A percentile compares a stretch with the other conserved stretches of the same genome.
Evolutionary conservation across 2,329 filamentous ascomycete species (phyloP).

Genomic region (Elsinoe fawcettii): DNA sequence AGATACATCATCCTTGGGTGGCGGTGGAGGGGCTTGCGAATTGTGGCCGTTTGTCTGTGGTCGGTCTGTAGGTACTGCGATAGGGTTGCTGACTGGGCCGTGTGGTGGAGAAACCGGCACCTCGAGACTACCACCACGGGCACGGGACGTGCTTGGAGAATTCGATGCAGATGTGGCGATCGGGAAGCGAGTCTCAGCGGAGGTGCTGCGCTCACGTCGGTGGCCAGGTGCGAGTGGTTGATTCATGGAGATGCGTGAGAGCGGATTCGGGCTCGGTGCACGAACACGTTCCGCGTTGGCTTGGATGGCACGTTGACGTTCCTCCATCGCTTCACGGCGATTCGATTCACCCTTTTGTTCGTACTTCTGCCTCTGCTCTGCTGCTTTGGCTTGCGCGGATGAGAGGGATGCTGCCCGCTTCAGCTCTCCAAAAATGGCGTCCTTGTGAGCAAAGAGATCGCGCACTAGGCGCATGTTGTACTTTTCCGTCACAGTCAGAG

Average conservation of each 20-base stretch:
- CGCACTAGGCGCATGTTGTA: conserved; percentile 84
- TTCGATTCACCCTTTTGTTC: conserved; percentile 95
- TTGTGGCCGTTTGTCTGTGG: conserved; percentile 13
- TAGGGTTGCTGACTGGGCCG: conserved; percentile 16
- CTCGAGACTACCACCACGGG: conserved; percentile 61
- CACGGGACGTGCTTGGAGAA: conserved; percentile 29
- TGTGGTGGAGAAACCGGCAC: conserved; percentile 54
- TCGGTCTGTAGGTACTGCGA: conserved; percentile 9
- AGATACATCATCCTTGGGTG: conserved; percentile 25
- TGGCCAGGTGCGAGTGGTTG: conserved; percentile 39
- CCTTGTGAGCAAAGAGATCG: conserved; percentile 89
- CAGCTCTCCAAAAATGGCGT: conserved; percentile 88
- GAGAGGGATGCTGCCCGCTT: conserved; percentile 77
- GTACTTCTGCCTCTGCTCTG: conserved; percentile 57
- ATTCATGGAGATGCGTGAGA: conserved; percentile 16
- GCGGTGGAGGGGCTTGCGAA: conserved; percentile 15
- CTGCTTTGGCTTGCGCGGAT: conserved; percentile 54
- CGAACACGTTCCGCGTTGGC: conserved; percentile 42
- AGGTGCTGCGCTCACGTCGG: conserved; percentile 70
- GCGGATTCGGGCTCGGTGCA: conserved; percentile 32
- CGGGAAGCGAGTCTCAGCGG: conserved; percentile 66
- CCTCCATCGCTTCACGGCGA: conserved; percentile 87
- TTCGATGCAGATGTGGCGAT: conserved; percentile 50
- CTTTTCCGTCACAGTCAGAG: conserved; percentile 89
- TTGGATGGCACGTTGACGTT: conserved; percentile 72